Percentiles rank a stretch among this genome's conserved stretches.
Evolutionary conservation across 495 filamentous ascomycete genomes (phyloP).

Genomic region (Parmelia sp.): DNA sequence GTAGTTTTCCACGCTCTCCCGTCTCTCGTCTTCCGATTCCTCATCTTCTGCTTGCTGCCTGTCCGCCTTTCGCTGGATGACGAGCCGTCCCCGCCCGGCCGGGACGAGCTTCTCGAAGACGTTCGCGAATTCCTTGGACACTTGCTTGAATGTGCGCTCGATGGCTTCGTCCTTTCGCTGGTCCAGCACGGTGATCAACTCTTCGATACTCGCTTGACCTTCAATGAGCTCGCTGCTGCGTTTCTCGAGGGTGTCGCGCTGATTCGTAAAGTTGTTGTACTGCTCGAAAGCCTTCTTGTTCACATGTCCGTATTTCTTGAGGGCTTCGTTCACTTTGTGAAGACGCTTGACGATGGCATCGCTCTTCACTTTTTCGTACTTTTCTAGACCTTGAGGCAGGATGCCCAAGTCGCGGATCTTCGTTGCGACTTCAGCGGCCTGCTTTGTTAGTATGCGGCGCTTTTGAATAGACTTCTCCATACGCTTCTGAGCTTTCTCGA

Average conservation of each 20-base stretch:
- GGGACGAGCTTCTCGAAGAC: slow-evolving; percentile 96
- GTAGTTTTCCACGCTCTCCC: slow-evolving; percentile 85
- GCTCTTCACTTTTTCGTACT: slow-evolving; percentile 72
- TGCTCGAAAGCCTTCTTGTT: slow-evolving; percentile 99
- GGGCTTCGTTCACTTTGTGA: slow-evolving; percentile 83
- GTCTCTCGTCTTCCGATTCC: slow-evolving; percentile 50
- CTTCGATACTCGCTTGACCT: slow-evolving; percentile 76
- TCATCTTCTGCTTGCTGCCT: slow-evolving; percentile 58
- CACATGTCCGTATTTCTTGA: slow-evolving; percentile 95
- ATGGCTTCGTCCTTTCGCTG: slow-evolving; percentile 90
- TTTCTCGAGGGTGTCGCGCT: slow-evolving; percentile 74
- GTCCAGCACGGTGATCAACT: slow-evolving; percentile 86
- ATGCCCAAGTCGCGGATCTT: slow-evolving; percentile 92
- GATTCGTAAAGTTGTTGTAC: slow-evolving; percentile 92
- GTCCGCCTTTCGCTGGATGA: slow-evolving; percentile 90
- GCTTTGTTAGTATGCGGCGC: slow-evolving; percentile 67
- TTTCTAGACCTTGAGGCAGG: slow-evolving; percentile 87
- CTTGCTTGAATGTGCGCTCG: slow-evolving; percentile 96
- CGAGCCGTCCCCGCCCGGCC: slow-evolving; percentile 79
- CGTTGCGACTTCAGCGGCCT: slow-evolving; percentile 69
- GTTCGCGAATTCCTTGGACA: slow-evolving; percentile 80
- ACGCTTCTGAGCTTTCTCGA: slow-evolving; percentile 80
- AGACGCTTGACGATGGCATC: slow-evolving; percentile 78
- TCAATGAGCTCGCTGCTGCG: slow-evolving; percentile 79
- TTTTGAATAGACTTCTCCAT: slow-evolving; percentile 90